Base-by-base conservation (phyloP, 2,329 filamentous ascomycete species). In the Monosporascus cannonballus region DNA sequence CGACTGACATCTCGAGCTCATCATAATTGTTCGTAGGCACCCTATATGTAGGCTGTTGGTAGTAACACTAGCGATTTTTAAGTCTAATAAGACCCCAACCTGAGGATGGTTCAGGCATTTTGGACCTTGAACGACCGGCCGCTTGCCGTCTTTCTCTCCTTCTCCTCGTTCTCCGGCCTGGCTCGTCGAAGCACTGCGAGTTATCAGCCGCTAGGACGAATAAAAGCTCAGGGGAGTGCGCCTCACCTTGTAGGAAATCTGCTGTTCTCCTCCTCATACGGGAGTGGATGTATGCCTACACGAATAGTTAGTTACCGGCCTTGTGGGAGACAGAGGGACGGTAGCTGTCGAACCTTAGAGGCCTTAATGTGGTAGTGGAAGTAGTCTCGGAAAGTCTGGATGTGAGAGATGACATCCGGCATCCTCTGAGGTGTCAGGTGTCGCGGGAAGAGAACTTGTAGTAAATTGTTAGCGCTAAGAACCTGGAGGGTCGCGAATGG, bases 351-450 rank as follows among this genome's bases (percentile, higher is more conserved):
- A 70, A 85, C 83, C 79, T 99, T 99, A 57, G 92, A 96, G 30
- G 94, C 95, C 76, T 99, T 99, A 75, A 99, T 99, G 73, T 99
- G 94, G 72, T 99, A 99, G 73, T 99, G 94, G 80, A 99, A 99
- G 74, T 99, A 99, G 69, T 99, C 94, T 61, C 94, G 89, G 89
- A 99, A 99, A 15, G 94, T 99, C 75, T 99, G 95, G 65, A 99
- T 97, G 71, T 99, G 95, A 49, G 92, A 96, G 63, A 99, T 99
- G 69, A 95, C 92, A 61, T 96, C 92, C 55, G 89, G 87, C 76
- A 95, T 90, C 68, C 91, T 84, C 72, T 96, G 90, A 15, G 85
- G 84, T 15, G 91, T 93, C 60, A 99, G 79, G 72, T 99, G 95
- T 59, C 94, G 87, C 47, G 94, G 93, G 77, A 99, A 99, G 44